Evolutionary conservation across 148 eudicot species (phyloP).

Genomic region (Gaultheria prostrata): DNA sequence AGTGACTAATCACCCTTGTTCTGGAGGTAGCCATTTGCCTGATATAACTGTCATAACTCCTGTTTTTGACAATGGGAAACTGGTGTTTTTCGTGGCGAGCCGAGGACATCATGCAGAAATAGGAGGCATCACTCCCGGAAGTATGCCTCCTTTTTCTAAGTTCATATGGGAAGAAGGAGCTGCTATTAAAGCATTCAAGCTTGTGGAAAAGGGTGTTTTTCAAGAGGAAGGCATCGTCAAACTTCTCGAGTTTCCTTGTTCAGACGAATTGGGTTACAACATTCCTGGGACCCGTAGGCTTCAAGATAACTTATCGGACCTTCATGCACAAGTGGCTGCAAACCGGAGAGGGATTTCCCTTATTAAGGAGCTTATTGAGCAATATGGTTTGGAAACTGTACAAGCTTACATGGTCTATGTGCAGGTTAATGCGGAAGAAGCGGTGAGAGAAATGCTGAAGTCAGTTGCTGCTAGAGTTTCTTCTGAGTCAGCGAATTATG

Average conservation of each 20-base stretch:
- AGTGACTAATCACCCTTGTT: slow-evolving; percentile 88
- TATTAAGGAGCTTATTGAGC: slow-evolving; percentile 93
- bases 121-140: slow-evolving; percentile 98
- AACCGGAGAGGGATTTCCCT: slow-evolving; percentile 98
- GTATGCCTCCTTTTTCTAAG: slow-evolving; percentile 99
- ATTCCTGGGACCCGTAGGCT: slow-evolving; percentile 92
- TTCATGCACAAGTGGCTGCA: slow-evolving; percentile 96
- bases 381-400: slow-evolving; percentile 75
- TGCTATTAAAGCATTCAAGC: slow-evolving; percentile 96
- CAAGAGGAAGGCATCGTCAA: slow-evolving; percentile 87
- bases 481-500: slow-evolving; percentile 22
- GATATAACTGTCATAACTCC: slow-evolving; percentile 96
- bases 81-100: slow-evolving; percentile 95
- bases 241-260: slow-evolving; percentile 62
- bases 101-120: slow-evolving; percentile 99
- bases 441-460: slow-evolving; percentile 97
- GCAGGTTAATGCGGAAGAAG: slow-evolving; percentile 82
- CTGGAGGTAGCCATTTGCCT: slow-evolving; percentile 98
- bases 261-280: slow-evolving; percentile 52
- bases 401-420: slow-evolving; percentile 93
- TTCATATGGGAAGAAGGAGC: slow-evolving; percentile 98
- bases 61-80: slow-evolving; percentile 63
- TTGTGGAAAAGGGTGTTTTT: slow-evolving; percentile 87
- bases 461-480: slow-evolving; percentile 67
- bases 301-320: slow-evolving; percentile 92